These are phyloP conservation scores for Lumnitzera littorea DNA, from an alignment of 345 rosid species.

Conservation along the genomic window DNA sequence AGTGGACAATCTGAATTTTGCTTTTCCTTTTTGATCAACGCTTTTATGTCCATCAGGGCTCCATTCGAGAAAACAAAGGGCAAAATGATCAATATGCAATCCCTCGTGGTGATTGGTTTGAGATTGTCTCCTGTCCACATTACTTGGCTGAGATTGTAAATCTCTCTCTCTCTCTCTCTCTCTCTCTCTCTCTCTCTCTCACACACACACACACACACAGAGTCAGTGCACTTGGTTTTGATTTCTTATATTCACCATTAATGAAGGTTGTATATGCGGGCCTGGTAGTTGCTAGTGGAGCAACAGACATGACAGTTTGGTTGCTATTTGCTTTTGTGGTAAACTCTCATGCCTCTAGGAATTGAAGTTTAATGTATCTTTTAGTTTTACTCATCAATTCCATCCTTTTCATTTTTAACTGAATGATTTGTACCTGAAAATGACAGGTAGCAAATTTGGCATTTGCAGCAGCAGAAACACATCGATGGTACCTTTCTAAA, in stretches of 20 bases:
- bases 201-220: no score
- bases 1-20: background rate
- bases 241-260: background rate
- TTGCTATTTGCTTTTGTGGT: conserved; percentile 62
- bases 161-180: conserved; percentile 3
- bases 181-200: background rate
- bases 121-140: conserved; percentile 66
- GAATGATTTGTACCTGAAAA: conserved; percentile 4
- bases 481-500: conserved; percentile 2
- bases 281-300: conserved; percentile 69
- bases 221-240: background rate
- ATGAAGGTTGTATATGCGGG: conserved; percentile 62
- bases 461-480: conserved; percentile 52
- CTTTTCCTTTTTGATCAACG: background rate
- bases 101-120: conserved; percentile 80
- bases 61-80: conserved; percentile 30
- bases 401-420: background rate
- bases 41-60: conserved; percentile 33
- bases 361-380: background rate
- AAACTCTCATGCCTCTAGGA: background rate
- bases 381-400: background rate
- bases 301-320: conserved; percentile 56
- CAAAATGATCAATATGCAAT: conserved; percentile 34
- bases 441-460: conserved; percentile 62
- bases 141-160: conserved; percentile 78